These are phyloP conservation scores for Leptographium lundbergii DNA, from an alignment of 2,329 filamentous ascomycete species.

Conservation along the genomic window DNA sequence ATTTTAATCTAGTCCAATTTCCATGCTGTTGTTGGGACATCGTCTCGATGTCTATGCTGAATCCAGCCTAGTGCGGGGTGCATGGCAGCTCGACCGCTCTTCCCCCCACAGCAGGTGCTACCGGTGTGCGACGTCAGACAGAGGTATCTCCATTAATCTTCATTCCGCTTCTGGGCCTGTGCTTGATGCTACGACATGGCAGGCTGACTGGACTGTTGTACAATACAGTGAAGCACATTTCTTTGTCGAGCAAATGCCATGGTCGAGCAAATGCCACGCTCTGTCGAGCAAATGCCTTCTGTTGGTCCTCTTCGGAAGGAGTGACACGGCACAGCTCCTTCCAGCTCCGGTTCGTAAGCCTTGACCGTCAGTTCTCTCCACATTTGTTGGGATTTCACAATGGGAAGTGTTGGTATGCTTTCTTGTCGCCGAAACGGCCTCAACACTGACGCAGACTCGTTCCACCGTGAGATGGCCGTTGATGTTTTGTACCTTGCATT, in stretches of 20 bases:
- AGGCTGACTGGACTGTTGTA: background rate
- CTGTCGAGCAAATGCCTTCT: background rate
- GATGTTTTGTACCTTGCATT: too few relatives aligned
- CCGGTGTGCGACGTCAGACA: background rate
- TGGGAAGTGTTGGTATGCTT: too few relatives aligned
- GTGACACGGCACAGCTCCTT: too few relatives aligned
- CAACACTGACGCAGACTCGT: too few relatives aligned
- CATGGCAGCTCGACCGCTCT: background rate
- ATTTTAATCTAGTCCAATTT: background rate
- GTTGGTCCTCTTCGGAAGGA: background rate
- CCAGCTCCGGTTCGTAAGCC: too few relatives aligned
- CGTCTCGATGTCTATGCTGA: background rate
- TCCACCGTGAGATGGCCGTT: too few relatives aligned
- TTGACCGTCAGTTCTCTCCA: too few relatives aligned
- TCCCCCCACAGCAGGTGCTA: background rate
- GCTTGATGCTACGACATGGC: background rate
- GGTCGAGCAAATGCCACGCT: too few relatives aligned
- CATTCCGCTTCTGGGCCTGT: background rate
- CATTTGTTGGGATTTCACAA: too few relatives aligned
- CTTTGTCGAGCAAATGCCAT: background rate
- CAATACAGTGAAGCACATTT: background rate
- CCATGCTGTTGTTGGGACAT: background rate
- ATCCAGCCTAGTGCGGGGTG: slow-evolving; percentile 6
- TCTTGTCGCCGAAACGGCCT: too few relatives aligned
- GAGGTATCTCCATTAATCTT: background rate